These are phyloP conservation scores for Alternaria panax DNA, from an alignment of 2,329 filamentous ascomycete genomes.

Conservation along the genomic window DNA sequence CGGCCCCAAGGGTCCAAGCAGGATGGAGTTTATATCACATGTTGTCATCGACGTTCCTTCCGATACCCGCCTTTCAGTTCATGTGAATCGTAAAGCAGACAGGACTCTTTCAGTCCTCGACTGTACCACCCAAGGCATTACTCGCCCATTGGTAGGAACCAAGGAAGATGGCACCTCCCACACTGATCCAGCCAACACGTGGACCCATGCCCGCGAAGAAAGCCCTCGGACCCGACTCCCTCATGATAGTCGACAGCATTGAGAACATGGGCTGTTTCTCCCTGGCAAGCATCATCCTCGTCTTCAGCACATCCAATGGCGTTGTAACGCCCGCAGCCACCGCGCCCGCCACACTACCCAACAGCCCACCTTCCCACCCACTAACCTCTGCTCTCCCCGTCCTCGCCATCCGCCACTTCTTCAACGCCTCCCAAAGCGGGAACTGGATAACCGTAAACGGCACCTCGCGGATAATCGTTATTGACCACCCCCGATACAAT, in stretches of 20 bases:
- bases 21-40: not conserved
- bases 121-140: constrained; percentile 69
- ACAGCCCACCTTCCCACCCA: constrained; percentile 80
- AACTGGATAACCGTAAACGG: constrained; percentile 98
- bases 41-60: not conserved
- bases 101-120: constrained; percentile 13
- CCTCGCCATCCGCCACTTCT: constrained; percentile 67
- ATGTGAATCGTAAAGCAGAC: not conserved
- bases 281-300: constrained; percentile 88
- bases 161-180: constrained; percentile 91
- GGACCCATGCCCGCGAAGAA: constrained; percentile 83
- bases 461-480: constrained; percentile 94
- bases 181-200: constrained; percentile 91
- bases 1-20: not conserved
- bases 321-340: constrained; percentile 89
- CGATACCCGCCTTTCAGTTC: not conserved
- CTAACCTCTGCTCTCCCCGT: constrained; percentile 62
- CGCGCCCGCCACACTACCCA: constrained; percentile 83
- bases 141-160: constrained; percentile 91
- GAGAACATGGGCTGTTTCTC: constrained; percentile 66
- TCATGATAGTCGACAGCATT: constrained; percentile 71
- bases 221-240: constrained; percentile 68
- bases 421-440: constrained; percentile 94
- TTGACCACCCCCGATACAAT: constrained; percentile 88
- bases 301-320: constrained; percentile 95